Percentiles rank a stretch among this genome's conserved stretches.
Conservation (phyloP, 2,329 filamentous ascomycete species). For the Fusarium udum region DNA sequence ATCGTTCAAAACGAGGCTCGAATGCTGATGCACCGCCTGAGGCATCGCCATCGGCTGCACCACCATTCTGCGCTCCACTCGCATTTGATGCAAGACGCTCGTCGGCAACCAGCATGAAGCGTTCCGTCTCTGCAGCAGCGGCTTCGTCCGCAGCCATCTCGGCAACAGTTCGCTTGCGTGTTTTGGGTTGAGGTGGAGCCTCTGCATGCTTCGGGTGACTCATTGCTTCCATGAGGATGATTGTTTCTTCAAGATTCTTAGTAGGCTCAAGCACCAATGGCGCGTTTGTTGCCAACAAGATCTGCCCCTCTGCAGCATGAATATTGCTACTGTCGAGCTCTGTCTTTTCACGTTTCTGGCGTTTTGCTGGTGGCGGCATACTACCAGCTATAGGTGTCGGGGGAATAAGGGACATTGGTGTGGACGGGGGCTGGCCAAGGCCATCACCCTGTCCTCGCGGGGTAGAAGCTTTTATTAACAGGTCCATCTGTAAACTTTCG, state of each 20-base stretch:
- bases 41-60: slow-evolving; percentile 74
- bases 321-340: slow-evolving; percentile 80
- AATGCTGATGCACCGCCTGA: slow-evolving; percentile 78
- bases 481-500: slow-evolving; percentile 77
- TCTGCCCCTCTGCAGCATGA: slow-evolving; percentile 77
- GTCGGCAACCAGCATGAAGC: slow-evolving; percentile 92
- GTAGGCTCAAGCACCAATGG: slow-evolving; percentile 83
- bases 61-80: slow-evolving; percentile 65
- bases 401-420: slow-evolving; percentile 68
- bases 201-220: slow-evolving; percentile 81
- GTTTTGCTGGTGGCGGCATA: slow-evolving; percentile 71
- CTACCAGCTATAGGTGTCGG: slow-evolving; percentile 68
- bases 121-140: slow-evolving; percentile 85
- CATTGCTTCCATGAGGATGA: slow-evolving; percentile 75
- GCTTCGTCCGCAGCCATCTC: slow-evolving; percentile 97
- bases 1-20: slow-evolving; percentile 87
- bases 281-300: slow-evolving; percentile 77
- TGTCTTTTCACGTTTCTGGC: slow-evolving; percentile 75
- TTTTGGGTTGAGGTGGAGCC: slow-evolving; percentile 83
- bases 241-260: slow-evolving; percentile 72
- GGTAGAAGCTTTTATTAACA: slow-evolving; percentile 79
- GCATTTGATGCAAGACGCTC: slow-evolving; percentile 75
- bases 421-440: slow-evolving; percentile 71
- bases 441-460: slow-evolving; percentile 60
- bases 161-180: slow-evolving; percentile 90